Evolutionary conservation across 176 grass and related monocot species (phyloP).

Genomic region (Juncus effusus): DNA sequence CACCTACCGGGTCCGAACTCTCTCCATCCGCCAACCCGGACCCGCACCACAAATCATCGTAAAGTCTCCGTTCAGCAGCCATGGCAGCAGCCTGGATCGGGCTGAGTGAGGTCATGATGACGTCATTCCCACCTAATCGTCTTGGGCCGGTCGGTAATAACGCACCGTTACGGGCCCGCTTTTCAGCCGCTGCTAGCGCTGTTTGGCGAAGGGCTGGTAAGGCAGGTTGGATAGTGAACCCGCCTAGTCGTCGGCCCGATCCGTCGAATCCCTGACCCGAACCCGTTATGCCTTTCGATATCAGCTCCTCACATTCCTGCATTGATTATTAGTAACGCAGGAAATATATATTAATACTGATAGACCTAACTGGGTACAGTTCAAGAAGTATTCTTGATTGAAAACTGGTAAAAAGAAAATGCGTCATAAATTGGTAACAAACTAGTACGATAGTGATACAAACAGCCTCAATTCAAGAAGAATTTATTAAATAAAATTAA

Average conservation of each 20-base stretch:
- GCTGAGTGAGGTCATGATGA: slow-evolving; percentile 84
- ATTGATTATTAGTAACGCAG: slow-evolving; percentile 24
- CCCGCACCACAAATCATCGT: slow-evolving; percentile 95
- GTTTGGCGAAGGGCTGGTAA: slow-evolving; percentile 60
- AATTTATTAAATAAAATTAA: slow-evolving; percentile 2
- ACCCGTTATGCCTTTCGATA: slow-evolving; percentile 81
- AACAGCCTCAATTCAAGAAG: not conserved
- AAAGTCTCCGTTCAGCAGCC: slow-evolving; percentile 88
- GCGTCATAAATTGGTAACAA: not conserved
- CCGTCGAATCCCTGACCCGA: slow-evolving; percentile 87
- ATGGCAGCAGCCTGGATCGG: slow-evolving; percentile 96
- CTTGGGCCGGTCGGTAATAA: slow-evolving; percentile 76
- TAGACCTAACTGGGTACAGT: not conserved
- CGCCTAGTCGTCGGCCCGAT: slow-evolving; percentile 62
- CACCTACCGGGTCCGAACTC: slow-evolving; percentile 8
- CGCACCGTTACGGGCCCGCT: slow-evolving; percentile 61
- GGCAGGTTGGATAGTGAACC: slow-evolving; percentile 59
- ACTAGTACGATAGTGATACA: not conserved
- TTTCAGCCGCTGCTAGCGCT: slow-evolving; percentile 62
- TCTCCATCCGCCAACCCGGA: slow-evolving; percentile 29
- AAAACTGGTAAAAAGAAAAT: not conserved
- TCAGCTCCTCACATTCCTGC: slow-evolving; percentile 93
- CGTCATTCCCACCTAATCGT: slow-evolving; percentile 69
- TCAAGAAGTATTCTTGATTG: not conserved
- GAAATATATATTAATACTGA: not conserved